Conservation (phyloP, 176 grass and related monocot species). For the Triticum monococcum region DNA sequence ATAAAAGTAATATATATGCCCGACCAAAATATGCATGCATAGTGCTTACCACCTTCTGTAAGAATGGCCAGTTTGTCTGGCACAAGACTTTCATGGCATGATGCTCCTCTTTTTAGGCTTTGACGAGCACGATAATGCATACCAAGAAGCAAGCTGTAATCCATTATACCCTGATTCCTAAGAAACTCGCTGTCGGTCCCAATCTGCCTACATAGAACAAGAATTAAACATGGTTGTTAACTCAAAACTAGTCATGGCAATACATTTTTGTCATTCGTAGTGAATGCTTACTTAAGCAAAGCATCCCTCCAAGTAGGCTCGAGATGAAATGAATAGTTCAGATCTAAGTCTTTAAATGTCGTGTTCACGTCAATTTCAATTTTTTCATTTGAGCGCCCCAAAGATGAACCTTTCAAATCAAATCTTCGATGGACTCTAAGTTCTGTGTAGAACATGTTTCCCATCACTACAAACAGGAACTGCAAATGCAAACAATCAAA, state of each 20-base stretch:
- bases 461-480: conserved; percentile 99
- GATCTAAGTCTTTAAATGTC: conserved; percentile 92
- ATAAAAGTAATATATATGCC: too few species aligned
- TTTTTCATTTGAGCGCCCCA: conserved; percentile 87
- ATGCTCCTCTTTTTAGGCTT: conserved; percentile 43
- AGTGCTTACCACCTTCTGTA: conserved; percentile 62
- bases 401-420: conserved; percentile 93
- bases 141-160: conserved; percentile 93
- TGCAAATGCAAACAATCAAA: conserved; percentile 48
- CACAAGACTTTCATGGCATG: conserved; percentile 35
- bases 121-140: conserved; percentile 91
- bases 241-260: not conserved
- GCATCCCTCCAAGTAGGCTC: conserved; percentile 92
- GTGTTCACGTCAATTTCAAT: conserved; percentile 92
- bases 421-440: conserved; percentile 88
- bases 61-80: conserved; percentile 59
- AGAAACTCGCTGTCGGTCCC: conserved; percentile 81
- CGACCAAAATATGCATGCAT: too few species aligned
- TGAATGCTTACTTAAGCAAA: conserved; percentile 60
- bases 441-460: conserved; percentile 99
- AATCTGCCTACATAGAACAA: conserved; percentile 65
- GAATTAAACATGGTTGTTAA: not conserved
- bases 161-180: conserved; percentile 79
- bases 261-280: too few species aligned
- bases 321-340: conserved; percentile 89